A percentile compares a stretch with the other conserved stretches of the same genome.
Evolutionary conservation across 371 early-diverging fungal species (phyloP).

Genomic region (Zancudomyces culisetae): DNA sequence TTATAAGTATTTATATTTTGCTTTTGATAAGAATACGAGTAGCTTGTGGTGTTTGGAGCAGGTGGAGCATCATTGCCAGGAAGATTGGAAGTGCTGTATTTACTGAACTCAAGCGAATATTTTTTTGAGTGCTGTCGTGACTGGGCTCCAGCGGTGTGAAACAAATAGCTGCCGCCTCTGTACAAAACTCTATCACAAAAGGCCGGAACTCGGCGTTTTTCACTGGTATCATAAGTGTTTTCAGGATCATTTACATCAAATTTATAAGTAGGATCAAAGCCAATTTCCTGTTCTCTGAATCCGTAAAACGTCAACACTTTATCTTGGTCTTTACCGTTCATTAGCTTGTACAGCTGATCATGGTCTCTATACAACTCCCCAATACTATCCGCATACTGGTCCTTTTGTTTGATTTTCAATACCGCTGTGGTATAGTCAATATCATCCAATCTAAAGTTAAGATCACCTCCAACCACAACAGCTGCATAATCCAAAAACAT

Average conservation of each 20-base stretch:
- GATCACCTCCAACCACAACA: constrained; percentile 58
- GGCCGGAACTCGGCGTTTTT: constrained; percentile 67
- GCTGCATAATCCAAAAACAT: constrained; percentile 15
- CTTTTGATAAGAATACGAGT: too few species aligned
- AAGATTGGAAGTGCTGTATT: too few species aligned
- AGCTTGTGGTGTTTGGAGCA: too few species aligned
- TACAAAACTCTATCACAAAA: constrained; percentile 82
- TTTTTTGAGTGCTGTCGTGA: too few species aligned
- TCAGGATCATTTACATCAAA: constrained; percentile 35
- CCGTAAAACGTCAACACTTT: constrained; percentile 24
- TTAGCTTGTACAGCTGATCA: constrained; percentile 45
- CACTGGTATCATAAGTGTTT: constrained; percentile 44
- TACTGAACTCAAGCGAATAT: too few species aligned
- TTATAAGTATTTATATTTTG: too few species aligned
- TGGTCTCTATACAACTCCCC: too few species aligned
- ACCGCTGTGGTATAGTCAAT: constrained; percentile 28
- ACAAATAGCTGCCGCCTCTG: constrained; percentile 2
- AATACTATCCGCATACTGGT: too few species aligned
- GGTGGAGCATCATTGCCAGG: too few species aligned
- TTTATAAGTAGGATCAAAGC: constrained; percentile 76
- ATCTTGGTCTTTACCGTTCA: constrained; percentile 10
- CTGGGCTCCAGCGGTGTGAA: too few species aligned
- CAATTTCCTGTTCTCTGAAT: constrained; percentile 58
- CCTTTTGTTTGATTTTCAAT: constrained; percentile 5
- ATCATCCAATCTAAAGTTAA: constrained; percentile 74